These are phyloP conservation scores for Sparassis latifolia DNA, from an alignment of 1,284 basidiomycete species.

Conservation along the genomic window DNA sequence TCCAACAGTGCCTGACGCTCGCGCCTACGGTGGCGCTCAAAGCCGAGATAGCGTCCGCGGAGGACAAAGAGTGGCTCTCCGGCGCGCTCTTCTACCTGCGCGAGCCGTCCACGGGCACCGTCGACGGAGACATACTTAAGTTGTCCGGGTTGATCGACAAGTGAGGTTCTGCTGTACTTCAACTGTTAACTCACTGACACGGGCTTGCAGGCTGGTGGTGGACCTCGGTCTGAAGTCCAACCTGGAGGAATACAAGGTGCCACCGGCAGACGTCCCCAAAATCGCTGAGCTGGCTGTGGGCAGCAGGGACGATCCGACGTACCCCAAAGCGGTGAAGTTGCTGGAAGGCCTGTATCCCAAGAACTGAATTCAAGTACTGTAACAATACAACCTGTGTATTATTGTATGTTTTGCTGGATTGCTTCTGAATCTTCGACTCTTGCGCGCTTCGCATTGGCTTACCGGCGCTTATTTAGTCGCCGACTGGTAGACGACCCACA, in stretches of 20 bases:
- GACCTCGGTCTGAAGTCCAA: constrained; percentile 51
- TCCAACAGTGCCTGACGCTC: constrained; percentile 65
- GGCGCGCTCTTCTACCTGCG: constrained; percentile 49
- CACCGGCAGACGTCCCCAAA: constrained; percentile 40
- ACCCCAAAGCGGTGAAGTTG: constrained; percentile 36
- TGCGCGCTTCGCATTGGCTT: no score
- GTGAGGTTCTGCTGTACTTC: constrained; percentile 29
- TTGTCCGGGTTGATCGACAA: constrained; percentile 48
- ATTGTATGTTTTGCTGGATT: neutral
- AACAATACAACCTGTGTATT: neutral
- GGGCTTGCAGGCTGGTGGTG: constrained; percentile 40
- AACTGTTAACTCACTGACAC: neutral
- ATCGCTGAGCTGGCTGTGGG: constrained; percentile 47
- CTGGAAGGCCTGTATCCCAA: constrained; percentile 39
- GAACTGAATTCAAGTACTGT: constrained; percentile 1
- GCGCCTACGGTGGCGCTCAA: constrained; percentile 55
- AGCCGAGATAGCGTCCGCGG: constrained; percentile 44
- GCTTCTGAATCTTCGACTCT: no score
- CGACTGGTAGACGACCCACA: no score
- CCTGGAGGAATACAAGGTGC: constrained; percentile 54
- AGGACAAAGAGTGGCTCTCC: constrained; percentile 55
- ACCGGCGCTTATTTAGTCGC: no score
- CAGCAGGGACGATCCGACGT: constrained; percentile 29
- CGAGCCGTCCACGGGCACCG: constrained; percentile 50
- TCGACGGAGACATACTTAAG: constrained; percentile 50